A percentile compares a stretch with the other conserved stretches of the same genome.
phyloP scores from a whole-genome alignment of 2,329 filamentous ascomycete genomes.

The Camillea tinctor region DNA sequence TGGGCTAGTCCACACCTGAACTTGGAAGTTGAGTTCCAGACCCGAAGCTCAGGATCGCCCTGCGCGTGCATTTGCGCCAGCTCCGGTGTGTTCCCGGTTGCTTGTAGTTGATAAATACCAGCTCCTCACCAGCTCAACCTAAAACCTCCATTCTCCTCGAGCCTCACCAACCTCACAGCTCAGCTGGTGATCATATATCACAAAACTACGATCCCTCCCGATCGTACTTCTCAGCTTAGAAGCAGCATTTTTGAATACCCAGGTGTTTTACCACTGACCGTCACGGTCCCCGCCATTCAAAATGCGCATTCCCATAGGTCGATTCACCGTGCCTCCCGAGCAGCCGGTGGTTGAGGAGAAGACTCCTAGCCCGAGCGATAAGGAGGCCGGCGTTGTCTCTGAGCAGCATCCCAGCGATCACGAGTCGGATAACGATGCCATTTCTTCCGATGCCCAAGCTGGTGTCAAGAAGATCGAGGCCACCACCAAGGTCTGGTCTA shows the following conservation, averaged over 20 bases:
- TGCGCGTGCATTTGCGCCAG: background rate
- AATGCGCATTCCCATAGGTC: constrained; percentile 23
- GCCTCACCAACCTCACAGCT: background rate
- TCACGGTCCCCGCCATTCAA: constrained; percentile 4
- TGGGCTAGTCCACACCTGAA: background rate
- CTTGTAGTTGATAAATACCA: background rate
- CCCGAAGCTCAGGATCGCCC: background rate
- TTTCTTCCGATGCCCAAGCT: constrained; percentile 37
- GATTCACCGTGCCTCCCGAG: constrained; percentile 19
- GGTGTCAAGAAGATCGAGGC: constrained; percentile 51
- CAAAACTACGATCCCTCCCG: background rate
- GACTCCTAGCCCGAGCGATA: constrained; percentile 12
- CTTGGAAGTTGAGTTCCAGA: background rate
- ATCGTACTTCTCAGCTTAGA: background rate
- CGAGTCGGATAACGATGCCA: constrained; percentile 35
- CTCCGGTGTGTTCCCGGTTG: background rate
- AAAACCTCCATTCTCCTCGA: background rate
- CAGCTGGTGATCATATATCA: background rate
- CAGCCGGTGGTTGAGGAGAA: constrained; percentile 28
- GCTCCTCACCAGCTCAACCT: background rate
- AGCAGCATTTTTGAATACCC: no score
- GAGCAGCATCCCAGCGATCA: constrained; percentile 15
- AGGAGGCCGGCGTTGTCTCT: constrained; percentile 26
- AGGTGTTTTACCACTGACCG: background rate
- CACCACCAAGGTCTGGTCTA: constrained; percentile 44